These are phyloP conservation scores for Diaporthe citri DNA, from an alignment of 2,329 filamentous ascomycete species.

Conservation along the genomic window DNA sequence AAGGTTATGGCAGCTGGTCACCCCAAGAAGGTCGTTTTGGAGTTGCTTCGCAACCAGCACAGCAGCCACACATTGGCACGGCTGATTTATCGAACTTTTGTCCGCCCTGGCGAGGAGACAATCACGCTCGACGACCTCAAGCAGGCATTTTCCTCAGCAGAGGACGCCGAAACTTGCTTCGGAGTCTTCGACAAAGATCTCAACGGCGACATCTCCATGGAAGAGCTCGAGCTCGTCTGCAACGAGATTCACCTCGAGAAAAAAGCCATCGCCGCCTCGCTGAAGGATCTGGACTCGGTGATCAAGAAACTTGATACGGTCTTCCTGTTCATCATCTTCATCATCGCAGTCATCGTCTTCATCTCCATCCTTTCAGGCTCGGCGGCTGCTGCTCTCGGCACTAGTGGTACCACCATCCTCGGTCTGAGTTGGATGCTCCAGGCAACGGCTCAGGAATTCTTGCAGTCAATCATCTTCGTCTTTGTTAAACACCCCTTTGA, in stretches of 20 bases:
- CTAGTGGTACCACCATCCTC: slow-evolving; percentile 87
- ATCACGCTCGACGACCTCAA: slow-evolving; percentile 84
- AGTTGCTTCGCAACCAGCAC: slow-evolving; percentile 78
- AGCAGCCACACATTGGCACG: slow-evolving; percentile 88
- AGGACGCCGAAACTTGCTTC: slow-evolving; percentile 91
- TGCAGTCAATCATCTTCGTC: slow-evolving; percentile 94
- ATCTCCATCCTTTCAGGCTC: slow-evolving; percentile 90
- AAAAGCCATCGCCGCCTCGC: slow-evolving; percentile 92
- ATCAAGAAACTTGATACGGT: slow-evolving; percentile 91
- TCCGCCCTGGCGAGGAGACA: slow-evolving; percentile 79
- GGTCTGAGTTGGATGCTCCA: slow-evolving; percentile 94
- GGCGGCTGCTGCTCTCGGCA: slow-evolving; percentile 90
- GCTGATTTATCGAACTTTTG: slow-evolving; percentile 88
- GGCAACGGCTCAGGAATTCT: slow-evolving; percentile 91
- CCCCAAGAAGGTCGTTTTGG: slow-evolving; percentile 85
- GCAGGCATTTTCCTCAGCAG: slow-evolving; percentile 81
- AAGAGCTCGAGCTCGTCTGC: slow-evolving; percentile 92
- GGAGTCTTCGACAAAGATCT: slow-evolving; percentile 95
- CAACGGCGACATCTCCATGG: slow-evolving; percentile 96
- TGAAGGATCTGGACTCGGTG: slow-evolving; percentile 95
- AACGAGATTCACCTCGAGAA: slow-evolving; percentile 95
- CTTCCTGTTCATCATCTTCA: slow-evolving; percentile 85
- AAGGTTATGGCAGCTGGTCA: slow-evolving; percentile 76
- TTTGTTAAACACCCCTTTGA: slow-evolving; percentile 98
- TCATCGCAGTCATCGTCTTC: slow-evolving; percentile 88